Evolutionary conservation across 768 basidiomycete species (phyloP).

Genomic region (Kwoniella shandongensis): DNA sequence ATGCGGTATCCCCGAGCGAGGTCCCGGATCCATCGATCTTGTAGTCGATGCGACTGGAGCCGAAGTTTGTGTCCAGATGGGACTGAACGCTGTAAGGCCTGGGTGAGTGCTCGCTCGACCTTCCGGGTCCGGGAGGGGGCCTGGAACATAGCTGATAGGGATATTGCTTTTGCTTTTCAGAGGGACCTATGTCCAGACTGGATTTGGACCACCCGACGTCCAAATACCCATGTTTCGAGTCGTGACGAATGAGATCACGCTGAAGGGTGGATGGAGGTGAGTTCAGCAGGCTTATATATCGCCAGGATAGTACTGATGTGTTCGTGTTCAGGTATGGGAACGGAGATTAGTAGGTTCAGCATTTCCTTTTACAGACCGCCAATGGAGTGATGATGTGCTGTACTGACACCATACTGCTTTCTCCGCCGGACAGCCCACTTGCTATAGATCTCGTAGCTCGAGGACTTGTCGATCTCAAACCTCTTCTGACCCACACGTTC

Average conservation of each 20-base stretch:
- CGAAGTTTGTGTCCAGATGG: slow-evolving; percentile 87
- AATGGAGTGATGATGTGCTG: background rate
- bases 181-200: slow-evolving; percentile 63
- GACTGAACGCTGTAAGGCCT: slow-evolving; percentile 68
- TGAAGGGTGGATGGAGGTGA: slow-evolving; percentile 89
- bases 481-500: slow-evolving; percentile 84
- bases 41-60: slow-evolving; percentile 92
- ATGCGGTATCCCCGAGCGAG: slow-evolving; percentile 70
- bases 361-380: slow-evolving; percentile 38
- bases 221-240: slow-evolving; percentile 69
- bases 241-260: slow-evolving; percentile 72
- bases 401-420: background rate
- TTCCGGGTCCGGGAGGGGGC: background rate
- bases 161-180: slow-evolving; percentile 10
- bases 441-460: slow-evolving; percentile 79
- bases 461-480: slow-evolving; percentile 80
- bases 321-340: slow-evolving; percentile 54
- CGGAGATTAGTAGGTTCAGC: slow-evolving; percentile 45
- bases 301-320: background rate
- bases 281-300: background rate
- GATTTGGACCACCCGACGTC: slow-evolving; percentile 78
- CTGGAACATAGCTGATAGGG: background rate
- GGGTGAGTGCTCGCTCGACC: slow-evolving; percentile 54
- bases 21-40: slow-evolving; percentile 71
- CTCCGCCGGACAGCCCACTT: slow-evolving; percentile 61